These are phyloP conservation scores for Lepiota subincarnata DNA, from an alignment of 768 basidiomycete genomes.

Conservation along the genomic window DNA sequence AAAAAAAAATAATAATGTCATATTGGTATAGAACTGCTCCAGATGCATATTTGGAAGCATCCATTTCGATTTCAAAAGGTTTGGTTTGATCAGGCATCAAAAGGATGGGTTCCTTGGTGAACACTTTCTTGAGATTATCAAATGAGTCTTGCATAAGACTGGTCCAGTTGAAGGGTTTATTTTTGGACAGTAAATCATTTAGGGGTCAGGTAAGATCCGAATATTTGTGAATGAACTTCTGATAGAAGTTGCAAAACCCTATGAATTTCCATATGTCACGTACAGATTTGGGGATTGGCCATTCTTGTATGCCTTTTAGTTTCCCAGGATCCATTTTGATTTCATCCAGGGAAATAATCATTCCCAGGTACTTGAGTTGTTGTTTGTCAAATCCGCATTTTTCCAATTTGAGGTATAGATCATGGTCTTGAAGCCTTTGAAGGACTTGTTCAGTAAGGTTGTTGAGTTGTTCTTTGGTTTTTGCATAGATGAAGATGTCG, in stretches of 20 bases:
- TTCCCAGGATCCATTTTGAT: slow-evolving; percentile 8
- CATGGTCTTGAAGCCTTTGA: neutral
- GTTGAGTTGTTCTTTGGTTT: neutral
- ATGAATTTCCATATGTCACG: no score
- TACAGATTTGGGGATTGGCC: neutral
- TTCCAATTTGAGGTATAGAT: slow-evolving; percentile 5
- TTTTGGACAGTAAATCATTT: slow-evolving; percentile 23
- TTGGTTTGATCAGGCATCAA: slow-evolving; percentile 15
- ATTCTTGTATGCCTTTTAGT: slow-evolving; percentile 3
- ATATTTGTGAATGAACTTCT: slow-evolving; percentile 29
- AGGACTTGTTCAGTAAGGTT: neutral
- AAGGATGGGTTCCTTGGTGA: slow-evolving; percentile 24
- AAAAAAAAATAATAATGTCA: no score
- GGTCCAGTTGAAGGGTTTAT: slow-evolving; percentile 23
- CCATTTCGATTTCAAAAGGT: slow-evolving; percentile 24
- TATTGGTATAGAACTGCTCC: no score
- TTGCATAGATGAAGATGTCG: slow-evolving; percentile 31
- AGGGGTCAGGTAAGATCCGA: slow-evolving; percentile 24
- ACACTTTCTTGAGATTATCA: slow-evolving; percentile 21
- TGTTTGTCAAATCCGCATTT: slow-evolving; percentile 6
- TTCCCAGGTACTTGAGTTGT: slow-evolving; percentile 6
- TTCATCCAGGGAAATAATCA: neutral
- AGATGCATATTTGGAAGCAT: slow-evolving; percentile 27
- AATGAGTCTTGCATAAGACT: slow-evolving; percentile 21
- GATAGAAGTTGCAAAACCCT: slow-evolving; percentile 38